Evolutionary conservation across 148 eudicot species (phyloP).

Genomic region (Simmondsia chinensis): DNA sequence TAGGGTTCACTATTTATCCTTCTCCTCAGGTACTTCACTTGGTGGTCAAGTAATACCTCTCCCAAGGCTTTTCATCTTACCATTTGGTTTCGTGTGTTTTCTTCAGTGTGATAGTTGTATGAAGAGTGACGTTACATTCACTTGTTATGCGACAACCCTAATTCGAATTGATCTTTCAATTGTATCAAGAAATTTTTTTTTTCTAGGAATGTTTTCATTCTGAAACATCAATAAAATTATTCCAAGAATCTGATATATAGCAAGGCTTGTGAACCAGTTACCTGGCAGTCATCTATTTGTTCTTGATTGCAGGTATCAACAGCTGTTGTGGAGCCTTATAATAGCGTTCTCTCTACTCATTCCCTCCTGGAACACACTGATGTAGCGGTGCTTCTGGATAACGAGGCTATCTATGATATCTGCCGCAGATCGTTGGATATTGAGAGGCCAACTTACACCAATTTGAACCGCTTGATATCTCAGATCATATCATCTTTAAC

Average conservation of each 20-base stretch:
- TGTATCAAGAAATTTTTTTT: no score
- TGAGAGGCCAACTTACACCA: constrained; percentile 39
- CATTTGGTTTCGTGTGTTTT: neutral
- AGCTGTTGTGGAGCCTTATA: constrained; percentile 34
- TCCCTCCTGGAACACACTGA: constrained; percentile 35
- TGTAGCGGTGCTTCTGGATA: constrained; percentile 24
- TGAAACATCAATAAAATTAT: no score
- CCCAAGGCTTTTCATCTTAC: neutral
- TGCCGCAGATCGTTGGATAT: constrained; percentile 36
- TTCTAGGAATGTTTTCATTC: no score
- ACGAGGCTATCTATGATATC: constrained; percentile 37
- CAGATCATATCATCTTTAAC: constrained; percentile 34
- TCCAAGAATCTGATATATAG: no score
- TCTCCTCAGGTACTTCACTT: constrained; percentile 57
- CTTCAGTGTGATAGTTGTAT: no score
- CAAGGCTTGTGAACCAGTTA: no score
- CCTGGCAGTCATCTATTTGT: constrained; percentile 1
- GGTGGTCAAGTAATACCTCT: neutral
- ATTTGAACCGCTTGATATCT: constrained; percentile 28
- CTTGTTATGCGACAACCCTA: no score
- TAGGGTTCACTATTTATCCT: constrained; percentile 53
- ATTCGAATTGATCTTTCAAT: no score
- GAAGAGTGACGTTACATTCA: no score
- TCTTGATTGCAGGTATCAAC: constrained; percentile 42
- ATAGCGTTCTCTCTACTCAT: constrained; percentile 34